Base-by-base conservation (phyloP, 805 yeast genomes). In the Pichia kluyveri region DNA sequence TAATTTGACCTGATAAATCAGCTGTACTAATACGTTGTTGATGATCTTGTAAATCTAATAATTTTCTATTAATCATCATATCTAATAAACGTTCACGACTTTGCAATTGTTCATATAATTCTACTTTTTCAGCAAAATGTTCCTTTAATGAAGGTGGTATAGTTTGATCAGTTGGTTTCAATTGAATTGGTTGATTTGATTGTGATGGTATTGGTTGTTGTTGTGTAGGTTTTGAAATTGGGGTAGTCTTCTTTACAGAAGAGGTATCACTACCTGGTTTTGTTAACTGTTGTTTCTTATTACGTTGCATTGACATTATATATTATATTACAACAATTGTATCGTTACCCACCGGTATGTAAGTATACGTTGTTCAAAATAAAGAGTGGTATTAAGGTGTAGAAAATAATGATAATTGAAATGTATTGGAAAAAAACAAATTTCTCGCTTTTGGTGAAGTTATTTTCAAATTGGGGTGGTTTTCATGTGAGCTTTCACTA, bases 61-160 rank as follows among this genome's bases (percentile, higher is more conserved):
- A 77, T 63, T 91, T 91, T 51, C 95, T 79, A 41, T 90, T 80
- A 38, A 87, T 79, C 54, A 86, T 74, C 48, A 91, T 77, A 63
- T 93, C 98, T 42, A 91, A 67, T 53, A 80, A 75, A 51, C 80
- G 76, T 63, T 93, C 99, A n/a, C 90, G 87, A 9, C 84, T 88
- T 54, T 77, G 75, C 42, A 91, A 70, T 46, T 80, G 74, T 58
- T 83, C 77, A 65, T 86, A 86, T 49, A 80, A 69, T 18, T 75
- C 79, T n/a, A 87, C 80, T 58, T 87, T 63, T 18, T 65, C 68
- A 4, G 71, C 70, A 50, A 66, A 67, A 39, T 57, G 42, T 15
- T 52, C 45, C 34, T 58, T 63, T 19, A 67, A 43, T 1, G 63
- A 56, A 17, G 55, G 54, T 4, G 69, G 60, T 8, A 67, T 60